Percentiles rank a stretch among this genome's conserved stretches.
These are phyloP conservation scores for Fusarium euwallaceae DNA, from an alignment of 2,329 filamentous ascomycete genomes.

Conservation along the genomic window DNA sequence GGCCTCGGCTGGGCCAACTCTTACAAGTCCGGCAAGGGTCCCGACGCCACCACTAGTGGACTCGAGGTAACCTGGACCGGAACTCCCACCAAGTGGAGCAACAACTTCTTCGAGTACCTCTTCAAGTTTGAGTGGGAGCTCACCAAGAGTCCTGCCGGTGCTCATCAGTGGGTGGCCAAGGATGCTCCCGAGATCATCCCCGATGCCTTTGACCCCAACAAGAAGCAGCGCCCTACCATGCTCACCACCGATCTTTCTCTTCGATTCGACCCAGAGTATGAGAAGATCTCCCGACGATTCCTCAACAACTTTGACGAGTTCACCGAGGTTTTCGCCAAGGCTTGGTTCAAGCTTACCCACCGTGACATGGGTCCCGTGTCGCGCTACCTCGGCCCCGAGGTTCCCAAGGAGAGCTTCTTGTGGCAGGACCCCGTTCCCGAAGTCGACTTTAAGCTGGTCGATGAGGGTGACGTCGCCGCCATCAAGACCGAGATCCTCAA, in stretches of 20 bases:
- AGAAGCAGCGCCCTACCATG: conserved; percentile 37
- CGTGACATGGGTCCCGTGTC: conserved; percentile 81
- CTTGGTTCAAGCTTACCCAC: conserved; percentile 88
- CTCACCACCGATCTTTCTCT: conserved; percentile 65
- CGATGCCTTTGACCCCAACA: conserved; percentile 55
- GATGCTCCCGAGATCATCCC: conserved; percentile 24
- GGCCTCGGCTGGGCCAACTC: conserved; percentile 80
- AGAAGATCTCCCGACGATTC: conserved; percentile 82
- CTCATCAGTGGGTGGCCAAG: conserved; percentile 83
- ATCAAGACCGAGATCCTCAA: conserved; percentile 79
- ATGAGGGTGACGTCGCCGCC: conserved; percentile 70
- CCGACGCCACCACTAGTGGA: conserved; percentile 80
- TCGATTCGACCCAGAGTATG: conserved; percentile 79
- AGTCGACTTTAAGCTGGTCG: conserved; percentile 69
- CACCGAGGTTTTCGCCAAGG: conserved; percentile 76
- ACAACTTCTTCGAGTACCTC: conserved; percentile 80
- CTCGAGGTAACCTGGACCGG: conserved; percentile 85
- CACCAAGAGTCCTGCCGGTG: conserved; percentile 80
- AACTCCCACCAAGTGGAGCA: conserved; percentile 76
- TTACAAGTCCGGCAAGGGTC: conserved; percentile 75
- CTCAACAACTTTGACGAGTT: conserved; percentile 77
- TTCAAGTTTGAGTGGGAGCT: conserved; percentile 86
- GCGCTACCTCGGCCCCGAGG: conserved; percentile 81
- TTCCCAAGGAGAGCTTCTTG: conserved; percentile 75
- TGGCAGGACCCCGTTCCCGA: conserved; percentile 82